These are phyloP conservation scores for Cenchrus purpureus DNA, from an alignment of 176 grass and related monocot genomes.

Conservation along the genomic window DNA sequence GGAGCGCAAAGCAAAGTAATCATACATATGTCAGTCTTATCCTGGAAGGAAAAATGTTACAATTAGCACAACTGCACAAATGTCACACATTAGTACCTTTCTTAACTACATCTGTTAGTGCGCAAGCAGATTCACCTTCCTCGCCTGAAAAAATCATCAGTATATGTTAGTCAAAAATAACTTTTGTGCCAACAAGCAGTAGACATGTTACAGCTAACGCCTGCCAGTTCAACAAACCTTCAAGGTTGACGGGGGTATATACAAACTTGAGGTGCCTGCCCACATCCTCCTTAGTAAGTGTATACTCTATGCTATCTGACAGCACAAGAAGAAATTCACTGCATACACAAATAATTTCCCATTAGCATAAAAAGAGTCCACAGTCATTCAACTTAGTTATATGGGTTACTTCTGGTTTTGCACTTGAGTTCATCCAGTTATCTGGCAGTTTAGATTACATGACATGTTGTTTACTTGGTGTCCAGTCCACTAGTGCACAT, in stretches of 20 bases:
- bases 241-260: constrained; percentile 80
- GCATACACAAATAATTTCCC: constrained; percentile 37
- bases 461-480: background rate
- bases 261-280: constrained; percentile 68
- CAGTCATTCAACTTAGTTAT: background rate
- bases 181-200: constrained; percentile 35
- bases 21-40: constrained; percentile 16
- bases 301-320: constrained; percentile 76
- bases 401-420: constrained; percentile 15
- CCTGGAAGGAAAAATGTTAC: background rate
- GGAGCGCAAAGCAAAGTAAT: constrained; percentile 37
- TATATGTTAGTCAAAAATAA: constrained; percentile 42
- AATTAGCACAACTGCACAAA: constrained; percentile 22
- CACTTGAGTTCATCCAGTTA: constrained; percentile 24
- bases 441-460: constrained; percentile 4
- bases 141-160: constrained; percentile 58
- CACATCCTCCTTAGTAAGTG: constrained; percentile 71
- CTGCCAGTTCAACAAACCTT: constrained; percentile 65
- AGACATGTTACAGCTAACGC: background rate
- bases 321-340: constrained; percentile 75
- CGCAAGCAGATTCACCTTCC: constrained; percentile 74
- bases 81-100: constrained; percentile 65
- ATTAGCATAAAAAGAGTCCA: background rate
- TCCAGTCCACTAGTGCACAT: background rate
- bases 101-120: constrained; percentile 69